Conservation (phyloP, 768 basidiomycete genomes). For the Serendipita sp. region DNA sequence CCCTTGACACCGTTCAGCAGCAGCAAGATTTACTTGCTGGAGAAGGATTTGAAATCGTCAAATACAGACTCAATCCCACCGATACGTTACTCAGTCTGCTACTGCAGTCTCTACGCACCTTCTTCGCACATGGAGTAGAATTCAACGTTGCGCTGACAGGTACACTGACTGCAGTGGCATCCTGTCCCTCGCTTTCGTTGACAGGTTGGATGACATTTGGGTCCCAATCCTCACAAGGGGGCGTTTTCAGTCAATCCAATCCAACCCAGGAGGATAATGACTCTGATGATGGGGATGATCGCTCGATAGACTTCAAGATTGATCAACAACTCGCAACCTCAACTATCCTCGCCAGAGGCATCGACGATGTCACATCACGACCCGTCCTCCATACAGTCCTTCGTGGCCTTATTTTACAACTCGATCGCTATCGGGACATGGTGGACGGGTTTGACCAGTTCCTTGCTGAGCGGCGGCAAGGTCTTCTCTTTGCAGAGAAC, state of each 20-base stretch:
- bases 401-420: conserved; percentile 61
- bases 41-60: conserved; percentile 25
- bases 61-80: conserved; percentile 47
- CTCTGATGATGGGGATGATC: conserved; percentile 52
- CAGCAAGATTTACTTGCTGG: conserved; percentile 32
- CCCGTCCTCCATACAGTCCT: conserved; percentile 74
- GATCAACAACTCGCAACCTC: conserved; percentile 45
- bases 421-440: conserved; percentile 60
- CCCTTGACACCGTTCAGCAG: conserved; percentile 46
- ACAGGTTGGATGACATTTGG: conserved; percentile 79
- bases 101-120: conserved; percentile 53
- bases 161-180: conserved; percentile 58
- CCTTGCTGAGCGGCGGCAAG: conserved; percentile 72
- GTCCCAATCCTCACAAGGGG: conserved; percentile 14
- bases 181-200: conserved; percentile 74
- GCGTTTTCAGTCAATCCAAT: conserved; percentile 9
- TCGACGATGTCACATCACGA: conserved; percentile 48
- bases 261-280: conserved; percentile 12
- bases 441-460: conserved; percentile 74
- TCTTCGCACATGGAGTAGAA: conserved; percentile 77
- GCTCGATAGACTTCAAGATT: conserved; percentile 64
- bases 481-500: conserved; percentile 82
- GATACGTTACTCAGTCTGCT: conserved; percentile 60
- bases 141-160: conserved; percentile 82
- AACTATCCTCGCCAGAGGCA: conserved; percentile 42